A percentile compares a stretch with the other conserved stretches of the same genome.
Evolutionary conservation across 2,329 filamentous ascomycete genomes (phyloP).

Genomic region (Nothophaeocryptopus gaeumannii): DNA sequence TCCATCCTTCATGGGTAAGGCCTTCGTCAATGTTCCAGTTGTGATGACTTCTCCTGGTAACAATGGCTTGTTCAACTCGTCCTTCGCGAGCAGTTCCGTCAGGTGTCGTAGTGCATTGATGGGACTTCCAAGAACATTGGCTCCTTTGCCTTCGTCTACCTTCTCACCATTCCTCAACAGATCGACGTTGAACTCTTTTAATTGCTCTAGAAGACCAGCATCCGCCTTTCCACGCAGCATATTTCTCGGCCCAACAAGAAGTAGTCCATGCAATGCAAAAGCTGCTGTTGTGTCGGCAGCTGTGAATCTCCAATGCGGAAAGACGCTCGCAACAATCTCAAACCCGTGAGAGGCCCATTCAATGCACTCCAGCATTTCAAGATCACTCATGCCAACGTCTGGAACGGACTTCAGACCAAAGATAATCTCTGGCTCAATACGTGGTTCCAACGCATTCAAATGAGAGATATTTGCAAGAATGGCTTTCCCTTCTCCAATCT

Average conservation of each 20-base stretch:
- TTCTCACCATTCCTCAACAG: conserved; percentile 17
- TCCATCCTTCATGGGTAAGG: conserved; percentile 19
- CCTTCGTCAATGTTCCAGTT: conserved; percentile 23
- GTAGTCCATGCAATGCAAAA: conserved; percentile 22
- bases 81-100: conserved; percentile 20
- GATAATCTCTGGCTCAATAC: conserved; percentile 24
- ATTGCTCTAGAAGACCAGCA: conserved; percentile 15
- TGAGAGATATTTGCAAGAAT: conserved; percentile 21
- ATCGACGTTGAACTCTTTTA: conserved; percentile 21
- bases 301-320: conserved; percentile 25
- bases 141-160: conserved; percentile 16
- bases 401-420: conserved; percentile 20
- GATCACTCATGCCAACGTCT: conserved; percentile 16
- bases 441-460: conserved; percentile 21
- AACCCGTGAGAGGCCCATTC: conserved; percentile 24
- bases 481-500: conserved; percentile 17
- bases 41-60: conserved; percentile 20
- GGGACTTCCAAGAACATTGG: conserved; percentile 24
- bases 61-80: conserved; percentile 21
- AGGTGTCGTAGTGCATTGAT: conserved; percentile 20
- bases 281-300: conserved; percentile 23
- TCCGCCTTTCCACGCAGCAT: conserved; percentile 6
- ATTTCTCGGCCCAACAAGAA: conserved; percentile 20
- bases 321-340: conserved; percentile 22
- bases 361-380: conserved; percentile 19